These are phyloP conservation scores for Helianthus annuus DNA, from an alignment of 129 eudicot genomes.

Conservation along the genomic window HanXRQr2.0-SUNRISE NC_035447.2:9664781-9665280, in stretches of 20 bases:
- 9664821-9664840: too few species aligned
- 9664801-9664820: too few species aligned
- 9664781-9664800: too few species aligned
- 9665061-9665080: neutral
- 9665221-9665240: constrained; percentile 92
- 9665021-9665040: neutral
- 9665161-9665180: constrained; percentile 99
- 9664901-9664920: constrained; percentile 46
- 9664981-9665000: constrained; percentile 86
- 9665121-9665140: constrained; percentile 95
- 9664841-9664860: too few species aligned
- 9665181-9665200: constrained; percentile 87
- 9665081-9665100: constrained; percentile 10
- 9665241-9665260: constrained; percentile 84
- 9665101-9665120: constrained; percentile 96
- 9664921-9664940: constrained; percentile 93
- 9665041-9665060: neutral
- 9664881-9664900: neutral
- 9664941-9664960: constrained; percentile 74
- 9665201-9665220: constrained; percentile 93
- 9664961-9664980: constrained; percentile 74
- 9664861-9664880: too few species aligned
- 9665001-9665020: constrained; percentile 72
- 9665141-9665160: constrained; percentile 98
- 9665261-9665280: constrained; percentile 95